A percentile compares a stretch with the other conserved stretches of the same genome.
Evolutionary conservation across 2,329 filamentous ascomycete species (phyloP).

Genomic region (Verticillium tricorpus): DNA sequence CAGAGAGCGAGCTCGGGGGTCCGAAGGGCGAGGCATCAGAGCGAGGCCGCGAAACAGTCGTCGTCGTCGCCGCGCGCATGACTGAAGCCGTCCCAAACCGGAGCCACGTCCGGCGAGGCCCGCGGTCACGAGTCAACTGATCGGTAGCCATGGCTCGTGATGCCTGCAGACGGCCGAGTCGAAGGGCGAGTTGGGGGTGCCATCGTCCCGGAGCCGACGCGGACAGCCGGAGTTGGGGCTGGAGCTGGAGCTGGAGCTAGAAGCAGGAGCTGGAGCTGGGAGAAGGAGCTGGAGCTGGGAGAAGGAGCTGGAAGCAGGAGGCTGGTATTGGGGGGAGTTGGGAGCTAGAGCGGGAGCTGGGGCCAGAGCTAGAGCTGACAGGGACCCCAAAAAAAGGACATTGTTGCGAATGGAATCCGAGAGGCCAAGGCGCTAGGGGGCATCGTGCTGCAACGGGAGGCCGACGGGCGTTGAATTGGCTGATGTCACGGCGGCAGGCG

Average conservation of each 20-base stretch:
- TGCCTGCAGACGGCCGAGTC: no score
- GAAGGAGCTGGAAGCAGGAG: no score
- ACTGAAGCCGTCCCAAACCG: background rate
- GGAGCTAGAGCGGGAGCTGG: no score
- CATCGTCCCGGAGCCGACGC: background rate
- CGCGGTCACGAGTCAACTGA: background rate
- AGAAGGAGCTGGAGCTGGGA: background rate
- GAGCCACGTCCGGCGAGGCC: background rate
- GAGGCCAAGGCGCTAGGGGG: background rate
- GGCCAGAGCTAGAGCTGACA: background rate
- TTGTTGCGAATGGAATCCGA: background rate
- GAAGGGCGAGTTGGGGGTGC: background rate
- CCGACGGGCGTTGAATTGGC: background rate
- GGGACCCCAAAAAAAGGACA: slow-evolving; percentile 1
- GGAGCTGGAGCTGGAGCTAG: background rate
- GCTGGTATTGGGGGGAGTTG: no score
- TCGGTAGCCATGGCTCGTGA: background rate
- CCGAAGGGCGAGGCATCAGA: background rate
- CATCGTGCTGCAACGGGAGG: background rate
- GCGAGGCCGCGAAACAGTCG: background rate
- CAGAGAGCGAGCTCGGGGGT: background rate
- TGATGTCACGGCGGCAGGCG: background rate
- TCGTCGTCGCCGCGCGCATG: background rate
- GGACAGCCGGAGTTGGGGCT: background rate
- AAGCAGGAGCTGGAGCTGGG: no score